These are phyloP conservation scores for Cucumis melo DNA, from an alignment of 306 rosid genomes.

Conservation along the genomic window DNA sequence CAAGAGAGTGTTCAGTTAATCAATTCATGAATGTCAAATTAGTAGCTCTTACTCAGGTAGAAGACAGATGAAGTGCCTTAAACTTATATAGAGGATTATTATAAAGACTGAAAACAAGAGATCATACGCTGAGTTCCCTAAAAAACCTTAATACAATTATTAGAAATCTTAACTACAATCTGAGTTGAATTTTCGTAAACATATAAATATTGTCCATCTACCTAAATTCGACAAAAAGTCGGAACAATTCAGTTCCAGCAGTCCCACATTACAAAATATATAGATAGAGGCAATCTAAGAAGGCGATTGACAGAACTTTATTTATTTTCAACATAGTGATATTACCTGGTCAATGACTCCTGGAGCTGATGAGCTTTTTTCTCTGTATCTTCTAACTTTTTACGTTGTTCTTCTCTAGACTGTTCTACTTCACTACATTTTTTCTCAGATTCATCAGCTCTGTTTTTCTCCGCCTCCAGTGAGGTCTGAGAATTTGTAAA, in stretches of 20 bases:
- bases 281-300: constrained; percentile 10
- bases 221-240: background rate
- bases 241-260: background rate
- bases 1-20: constrained; percentile 16
- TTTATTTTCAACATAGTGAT: constrained; percentile 21
- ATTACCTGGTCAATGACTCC: constrained; percentile 90
- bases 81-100: background rate
- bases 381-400: constrained; percentile 65
- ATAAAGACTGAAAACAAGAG: background rate
- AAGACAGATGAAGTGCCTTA: background rate
- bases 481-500: constrained; percentile 62
- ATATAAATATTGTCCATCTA: background rate
- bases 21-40: constrained; percentile 10
- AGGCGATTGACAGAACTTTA: background rate
- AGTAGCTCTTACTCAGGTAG: constrained; percentile 8
- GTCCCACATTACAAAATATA: constrained; percentile 24
- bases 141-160: background rate
- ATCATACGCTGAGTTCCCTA: background rate
- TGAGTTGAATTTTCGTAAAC: background rate
- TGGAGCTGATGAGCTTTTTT: constrained; percentile 79
- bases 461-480: constrained; percentile 50
- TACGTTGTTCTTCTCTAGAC: constrained; percentile 58
- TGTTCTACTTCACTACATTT: constrained; percentile 61
- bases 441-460: constrained; percentile 42
- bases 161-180: background rate